Percentiles rank a stretch among this genome's conserved stretches.
phyloP scores from a whole-genome alignment of 495 filamentous ascomycete species.

The Xylaria acuta region DNA sequence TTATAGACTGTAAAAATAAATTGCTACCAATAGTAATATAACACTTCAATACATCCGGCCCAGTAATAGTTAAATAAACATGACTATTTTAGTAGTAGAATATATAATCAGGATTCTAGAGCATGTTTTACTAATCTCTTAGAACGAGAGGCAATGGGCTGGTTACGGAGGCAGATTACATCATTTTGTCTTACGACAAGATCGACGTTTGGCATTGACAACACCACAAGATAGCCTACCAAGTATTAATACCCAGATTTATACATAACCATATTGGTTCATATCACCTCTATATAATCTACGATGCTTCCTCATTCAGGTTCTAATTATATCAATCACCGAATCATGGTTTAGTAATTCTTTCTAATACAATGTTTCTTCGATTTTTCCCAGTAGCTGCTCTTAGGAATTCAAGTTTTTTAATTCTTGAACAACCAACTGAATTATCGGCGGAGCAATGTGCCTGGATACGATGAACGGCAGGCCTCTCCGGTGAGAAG shows the following conservation, averaged over 20 bases:
- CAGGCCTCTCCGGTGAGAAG: constrained; percentile 5
- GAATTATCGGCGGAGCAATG: background rate
- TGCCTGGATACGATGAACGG: constrained; percentile 14
- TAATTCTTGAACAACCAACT: constrained; percentile 6
- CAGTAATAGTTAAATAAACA: too few species aligned
- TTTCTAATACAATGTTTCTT: background rate
- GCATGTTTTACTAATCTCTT: background rate
- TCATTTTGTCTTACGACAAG: too few species aligned
- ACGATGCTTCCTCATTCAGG: background rate
- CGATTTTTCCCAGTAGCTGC: background rate
- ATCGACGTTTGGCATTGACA: too few species aligned
- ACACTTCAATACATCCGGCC: too few species aligned
- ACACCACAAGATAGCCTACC: too few species aligned
- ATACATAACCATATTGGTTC: background rate
- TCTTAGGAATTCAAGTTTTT: background rate
- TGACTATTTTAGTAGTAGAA: too few species aligned
- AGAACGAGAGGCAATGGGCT: background rate
- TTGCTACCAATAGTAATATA: too few species aligned
- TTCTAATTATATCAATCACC: background rate
- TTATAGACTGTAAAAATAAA: too few species aligned
- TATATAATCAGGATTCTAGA: background rate
- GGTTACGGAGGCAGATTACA: background rate
- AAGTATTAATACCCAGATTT: too few species aligned
- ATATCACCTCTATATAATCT: background rate
- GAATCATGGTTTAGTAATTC: background rate